Base-by-base conservation (phyloP, 176 grass and related monocot genomes). In the Oryza longistaminata region DNA sequence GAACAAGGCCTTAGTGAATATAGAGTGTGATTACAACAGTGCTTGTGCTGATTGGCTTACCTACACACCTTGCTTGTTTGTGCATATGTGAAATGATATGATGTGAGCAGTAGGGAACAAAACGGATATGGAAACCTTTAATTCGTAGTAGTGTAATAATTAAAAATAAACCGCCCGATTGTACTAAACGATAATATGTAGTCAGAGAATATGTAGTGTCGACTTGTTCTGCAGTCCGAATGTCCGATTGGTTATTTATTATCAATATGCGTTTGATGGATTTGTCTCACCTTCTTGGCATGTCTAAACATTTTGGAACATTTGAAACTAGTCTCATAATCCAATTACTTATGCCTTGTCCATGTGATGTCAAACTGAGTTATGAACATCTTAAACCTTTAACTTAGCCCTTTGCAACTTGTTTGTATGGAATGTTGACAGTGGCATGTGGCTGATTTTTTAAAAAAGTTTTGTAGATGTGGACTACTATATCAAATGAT, bases 61-160 rank as follows among this genome's bases (percentile, higher is more conserved):
- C 27, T 21, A 42, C 46, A 79, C 42, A 35, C 5, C 5, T 21
- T 27, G 5, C 37, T 42, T 25, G 25, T 80, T 65, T 44, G 22
- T 26, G 42, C 19, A 27, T 17, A 50, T 11, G 14, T 31, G 39
- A 40, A 44, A 19, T 82, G 27, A 35, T n/a, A 75, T 33, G 58
- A 11, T 58, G n/a, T 44, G 11, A 84, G 69, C 52, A 80, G 34
- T 48, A 66, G 9, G 39, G 24, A 24, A 81, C 70, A 80, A 82
- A 78, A 58, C 3, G 12, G 39, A 31, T 65, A 35, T 6, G 1
- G 2, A 35, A 42, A 34, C 29, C 0, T 53, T 73, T 45, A 48
- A 64, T 14, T 62, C 43, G 9, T 6, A 25, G 71, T 65, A 9
- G 2, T 39, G 33, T 39, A 44, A n/a, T 35, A 21, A 26, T 46